Percentiles rank a stretch among this genome's conserved stretches.
Evolutionary conservation across 1,139 yeast species (phyloP).

Genomic region (Hanseniaspora sp.): DNA sequence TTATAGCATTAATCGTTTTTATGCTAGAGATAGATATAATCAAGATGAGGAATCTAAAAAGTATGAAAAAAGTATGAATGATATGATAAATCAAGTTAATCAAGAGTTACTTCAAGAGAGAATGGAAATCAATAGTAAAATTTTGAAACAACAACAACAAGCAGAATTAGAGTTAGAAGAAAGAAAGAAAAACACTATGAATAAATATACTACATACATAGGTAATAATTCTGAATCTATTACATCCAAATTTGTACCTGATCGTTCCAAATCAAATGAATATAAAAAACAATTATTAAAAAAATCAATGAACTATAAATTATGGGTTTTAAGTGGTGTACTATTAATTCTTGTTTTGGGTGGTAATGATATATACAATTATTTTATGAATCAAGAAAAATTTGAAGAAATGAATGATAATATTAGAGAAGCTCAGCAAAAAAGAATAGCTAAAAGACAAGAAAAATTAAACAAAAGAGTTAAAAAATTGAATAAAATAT

Average conservation of each 20-base stretch:
- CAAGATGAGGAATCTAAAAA: constrained; percentile 12
- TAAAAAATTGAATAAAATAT: constrained; percentile 2
- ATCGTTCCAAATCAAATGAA: constrained; percentile 9
- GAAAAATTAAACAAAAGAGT: constrained; percentile 5
- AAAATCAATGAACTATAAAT: constrained; percentile 12
- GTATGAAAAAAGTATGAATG: constrained; percentile 26
- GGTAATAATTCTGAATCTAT: background rate
- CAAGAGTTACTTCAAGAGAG: constrained; percentile 22
- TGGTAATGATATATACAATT: constrained; percentile 14
- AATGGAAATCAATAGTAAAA: constrained; percentile 8
- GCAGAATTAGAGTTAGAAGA: constrained; percentile 4
- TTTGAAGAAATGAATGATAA: constrained; percentile 10
- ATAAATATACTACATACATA: constrained; percentile 7
- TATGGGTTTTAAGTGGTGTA: constrained; percentile 13
- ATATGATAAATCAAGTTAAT: constrained; percentile 19
- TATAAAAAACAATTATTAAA: background rate
- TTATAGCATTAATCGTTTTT: background rate
- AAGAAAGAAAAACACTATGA: constrained; percentile 1
- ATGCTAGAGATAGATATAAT: constrained; percentile 4
- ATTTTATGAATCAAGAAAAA: constrained; percentile 8
- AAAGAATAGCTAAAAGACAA: constrained; percentile 7
- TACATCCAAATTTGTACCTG: constrained; percentile 5
- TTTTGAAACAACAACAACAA: constrained; percentile 5
- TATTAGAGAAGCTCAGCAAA: constrained; percentile 8
- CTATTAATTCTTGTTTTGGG: background rate